A percentile compares a stretch with the other conserved stretches of the same genome.
Evolutionary conservation across 2,329 filamentous ascomycete species (phyloP).

Genomic region (Cladophialophora exuberans): DNA sequence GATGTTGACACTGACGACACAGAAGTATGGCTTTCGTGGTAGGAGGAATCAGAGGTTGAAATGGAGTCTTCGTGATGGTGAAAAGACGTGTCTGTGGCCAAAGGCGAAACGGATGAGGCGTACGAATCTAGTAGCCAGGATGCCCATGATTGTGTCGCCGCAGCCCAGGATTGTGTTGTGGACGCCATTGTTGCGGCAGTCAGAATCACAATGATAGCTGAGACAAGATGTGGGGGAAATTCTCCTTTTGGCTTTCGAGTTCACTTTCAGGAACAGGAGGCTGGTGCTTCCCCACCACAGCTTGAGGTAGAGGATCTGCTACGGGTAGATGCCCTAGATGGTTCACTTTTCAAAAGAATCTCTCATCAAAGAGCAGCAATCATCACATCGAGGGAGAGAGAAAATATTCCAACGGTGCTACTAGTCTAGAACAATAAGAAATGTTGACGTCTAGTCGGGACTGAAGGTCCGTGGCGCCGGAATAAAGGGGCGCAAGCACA

Average conservation of each 20-base stretch:
- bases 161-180: constrained; percentile 30
- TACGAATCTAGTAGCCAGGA: constrained; percentile 35
- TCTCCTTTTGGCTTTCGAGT: background rate
- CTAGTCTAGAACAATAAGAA: background rate
- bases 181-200: constrained; percentile 8
- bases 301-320: background rate
- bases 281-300: background rate
- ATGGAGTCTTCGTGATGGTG: constrained; percentile 25
- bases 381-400: background rate
- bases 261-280: background rate
- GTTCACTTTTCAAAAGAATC: background rate
- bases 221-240: background rate
- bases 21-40: constrained; percentile 13
- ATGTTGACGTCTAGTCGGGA: too few species aligned
- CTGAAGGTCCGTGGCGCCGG: constrained; percentile 16
- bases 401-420: constrained; percentile 7
- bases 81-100: constrained; percentile 21
- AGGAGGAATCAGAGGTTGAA: constrained; percentile 16
- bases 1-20: constrained; percentile 28
- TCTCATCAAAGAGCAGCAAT: background rate
- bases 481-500: background rate
- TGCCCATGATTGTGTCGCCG: constrained; percentile 29
- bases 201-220: background rate
- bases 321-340: background rate
- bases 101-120: constrained; percentile 27